Evolutionary conservation across 768 basidiomycete species (phyloP), one percentile per base, ranked within the genome.

Genomic region (Russula ochroleuca): DNA sequence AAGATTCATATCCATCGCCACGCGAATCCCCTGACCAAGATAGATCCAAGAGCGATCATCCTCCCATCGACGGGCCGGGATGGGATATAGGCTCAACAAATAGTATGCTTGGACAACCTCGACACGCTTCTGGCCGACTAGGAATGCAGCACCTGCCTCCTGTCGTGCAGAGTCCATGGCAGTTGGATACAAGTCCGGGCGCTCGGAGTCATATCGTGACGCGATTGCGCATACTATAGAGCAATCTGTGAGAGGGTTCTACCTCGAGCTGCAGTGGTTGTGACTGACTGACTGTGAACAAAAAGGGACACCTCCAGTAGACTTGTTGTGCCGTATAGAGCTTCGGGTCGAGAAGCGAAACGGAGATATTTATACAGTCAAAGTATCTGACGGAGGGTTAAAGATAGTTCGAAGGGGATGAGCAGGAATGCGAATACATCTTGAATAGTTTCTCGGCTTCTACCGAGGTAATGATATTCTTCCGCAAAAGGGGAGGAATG

Each of bases 31-130:
- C 43, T 94, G 78, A 11, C 94, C 94, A 40, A 96, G 85, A 73
- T 90, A 92, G 38, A 95, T 75, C 90, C 92, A 97, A 57, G 87
- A 87, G 31, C 92, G 81, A 70, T 96, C 92, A 62, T 96, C 92
- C 69, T 94, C 92, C 87, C 92, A 94, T 41, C 85, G 82, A 58
- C 83, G 82, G 0, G 85, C 79, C 2, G 90, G 90, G 0, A 88
- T 78, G 59, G 86, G 85, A 75, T 88, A 88, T 68, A 96, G 73
- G 72, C 89, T 85, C 66, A 92, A 76, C 10, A 91, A 75, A 66
- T 91, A 85, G 71, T 92, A 98, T 8, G 87, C 94, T 54, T 88
- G 86, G 57, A 86, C 86, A 73, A 90, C 85, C 69, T 97, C 94
- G 37, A 96, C 87, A 64, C 83, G 85, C 75, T 93, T 92, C 54